Evolutionary conservation across 2,329 filamentous ascomycete species (phyloP), one percentile per base, ranked within the genome.

Genomic region (Diaporthe velutina): DNA sequence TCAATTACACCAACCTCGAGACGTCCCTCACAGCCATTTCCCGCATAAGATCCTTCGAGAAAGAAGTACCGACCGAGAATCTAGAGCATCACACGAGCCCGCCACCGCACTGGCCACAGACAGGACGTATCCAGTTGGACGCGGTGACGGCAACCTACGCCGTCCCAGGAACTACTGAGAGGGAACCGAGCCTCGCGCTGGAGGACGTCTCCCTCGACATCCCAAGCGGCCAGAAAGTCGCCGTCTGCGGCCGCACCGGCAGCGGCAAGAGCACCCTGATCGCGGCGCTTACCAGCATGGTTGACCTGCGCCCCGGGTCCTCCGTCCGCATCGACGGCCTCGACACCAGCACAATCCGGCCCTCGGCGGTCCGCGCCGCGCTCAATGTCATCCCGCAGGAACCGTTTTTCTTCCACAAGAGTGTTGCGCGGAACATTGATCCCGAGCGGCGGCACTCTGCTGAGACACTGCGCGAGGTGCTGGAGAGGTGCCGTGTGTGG

Each of bases 331-430:
- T 90, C 38, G 88, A 90, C 76, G 84, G 83, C 1, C 73, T 88
- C 6, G 85, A 88, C 66, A 77, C 79, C 7, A 19, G 74, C 3
- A 77, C 64, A 1, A 68, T 83, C 13, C 77, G 78, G 2, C 74
- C 77, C 13, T 70, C 80, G 30, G 71, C 76, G 3, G 76, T 82
- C 15, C 81, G 82, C 2, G 74, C 76, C 12, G 71, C 75, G 4
- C 80, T 89, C n/a, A 84, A 85, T 38, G 83, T 83, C 5, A 79
- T 90, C 4, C 85, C 88, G 1, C 88, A 90, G 81, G 88, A 90
- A 57, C 83, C 87, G 0, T 85, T 89, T 76, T 83, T 88, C 17
- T 80, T 90, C 40, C 81, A 82, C 3, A 84, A 88, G 58, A 83
- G 83, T 28, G 80, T 78, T 1, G 55, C 76, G 4, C 60, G 68